Percentiles rank a stretch among this genome's conserved stretches.
phyloP scores from a whole-genome alignment of 202 grass and related monocot genomes.

The Dendrocalamus latiflorus region DNA sequence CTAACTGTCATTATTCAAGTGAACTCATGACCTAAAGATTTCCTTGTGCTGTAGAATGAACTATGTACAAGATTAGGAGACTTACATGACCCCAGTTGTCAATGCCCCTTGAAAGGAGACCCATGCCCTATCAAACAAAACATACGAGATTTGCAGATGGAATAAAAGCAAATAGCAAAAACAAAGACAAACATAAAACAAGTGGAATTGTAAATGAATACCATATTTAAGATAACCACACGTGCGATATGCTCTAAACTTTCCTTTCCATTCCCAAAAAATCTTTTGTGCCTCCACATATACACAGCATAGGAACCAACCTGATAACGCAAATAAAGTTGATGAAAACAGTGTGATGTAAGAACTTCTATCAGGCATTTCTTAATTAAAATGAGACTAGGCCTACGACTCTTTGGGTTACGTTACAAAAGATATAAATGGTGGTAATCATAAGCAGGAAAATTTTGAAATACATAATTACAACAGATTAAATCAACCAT shows the following conservation, averaged over 20 bases:
- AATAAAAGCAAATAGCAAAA: constrained; percentile 10
- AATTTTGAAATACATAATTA: background rate
- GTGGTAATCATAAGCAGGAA: background rate
- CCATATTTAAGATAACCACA: constrained; percentile 82
- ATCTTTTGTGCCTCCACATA: constrained; percentile 67
- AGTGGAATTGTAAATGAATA: constrained; percentile 17
- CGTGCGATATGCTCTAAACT: constrained; percentile 61
- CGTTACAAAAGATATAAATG: background rate
- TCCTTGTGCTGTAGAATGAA: background rate
- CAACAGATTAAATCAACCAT: background rate
- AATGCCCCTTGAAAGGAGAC: constrained; percentile 62
- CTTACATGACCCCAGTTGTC: constrained; percentile 98
- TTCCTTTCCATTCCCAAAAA: constrained; percentile 43
- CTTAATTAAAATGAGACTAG: background rate
- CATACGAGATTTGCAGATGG: background rate
- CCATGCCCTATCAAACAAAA: constrained; percentile 53
- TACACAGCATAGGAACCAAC: constrained; percentile 84
- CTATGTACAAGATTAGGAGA: background rate
- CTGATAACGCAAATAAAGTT: constrained; percentile 35
- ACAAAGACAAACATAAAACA: constrained; percentile 7
- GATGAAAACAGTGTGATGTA: background rate
- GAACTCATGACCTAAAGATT: constrained; percentile 8
- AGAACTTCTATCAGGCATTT: background rate
- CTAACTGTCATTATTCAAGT: constrained; percentile 51
- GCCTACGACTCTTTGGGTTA: background rate